Evolutionary conservation across 73 alveolate species (phyloP).

Genomic region (Symbiodinium pilosum): DNA sequence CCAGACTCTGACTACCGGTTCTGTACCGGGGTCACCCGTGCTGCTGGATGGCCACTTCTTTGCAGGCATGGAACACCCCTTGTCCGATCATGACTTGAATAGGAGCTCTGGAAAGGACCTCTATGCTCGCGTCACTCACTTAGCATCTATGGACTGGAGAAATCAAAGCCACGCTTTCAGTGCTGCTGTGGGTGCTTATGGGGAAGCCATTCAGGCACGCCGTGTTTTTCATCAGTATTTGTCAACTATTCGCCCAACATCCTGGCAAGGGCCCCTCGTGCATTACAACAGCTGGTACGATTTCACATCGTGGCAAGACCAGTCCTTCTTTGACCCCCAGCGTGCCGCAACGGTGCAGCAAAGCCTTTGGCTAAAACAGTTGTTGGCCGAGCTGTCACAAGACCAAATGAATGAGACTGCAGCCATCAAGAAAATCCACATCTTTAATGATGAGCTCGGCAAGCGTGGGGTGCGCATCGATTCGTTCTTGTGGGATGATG

Average conservation of each 20-base stretch:
- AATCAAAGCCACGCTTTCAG: neutral
- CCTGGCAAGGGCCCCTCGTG: conserved; percentile 14
- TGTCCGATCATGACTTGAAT: neutral
- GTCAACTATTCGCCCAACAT: neutral
- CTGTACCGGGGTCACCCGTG: neutral
- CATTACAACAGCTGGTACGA: conserved; percentile 14
- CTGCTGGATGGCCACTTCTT: neutral
- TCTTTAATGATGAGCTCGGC: neutral
- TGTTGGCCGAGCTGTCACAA: neutral
- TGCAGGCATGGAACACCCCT: neutral
- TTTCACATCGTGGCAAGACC: neutral
- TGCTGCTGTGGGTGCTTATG: neutral
- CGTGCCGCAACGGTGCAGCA: neutral
- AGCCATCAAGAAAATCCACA: neutral
- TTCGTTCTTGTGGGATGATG: neutral
- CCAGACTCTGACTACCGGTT: neutral
- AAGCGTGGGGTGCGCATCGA: conserved; percentile 15
- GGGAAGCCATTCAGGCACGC: neutral
- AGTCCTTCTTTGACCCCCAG: neutral
- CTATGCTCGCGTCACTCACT: neutral
- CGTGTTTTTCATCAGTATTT: neutral
- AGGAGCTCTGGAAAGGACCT: neutral
- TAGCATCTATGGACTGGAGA: neutral
- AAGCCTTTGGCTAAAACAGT: neutral
- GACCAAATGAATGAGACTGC: conserved; percentile 5